Conservation (phyloP, 2,329 filamentous ascomycete species). For the Ophiocordyceps camponoti-floridani region DNA sequence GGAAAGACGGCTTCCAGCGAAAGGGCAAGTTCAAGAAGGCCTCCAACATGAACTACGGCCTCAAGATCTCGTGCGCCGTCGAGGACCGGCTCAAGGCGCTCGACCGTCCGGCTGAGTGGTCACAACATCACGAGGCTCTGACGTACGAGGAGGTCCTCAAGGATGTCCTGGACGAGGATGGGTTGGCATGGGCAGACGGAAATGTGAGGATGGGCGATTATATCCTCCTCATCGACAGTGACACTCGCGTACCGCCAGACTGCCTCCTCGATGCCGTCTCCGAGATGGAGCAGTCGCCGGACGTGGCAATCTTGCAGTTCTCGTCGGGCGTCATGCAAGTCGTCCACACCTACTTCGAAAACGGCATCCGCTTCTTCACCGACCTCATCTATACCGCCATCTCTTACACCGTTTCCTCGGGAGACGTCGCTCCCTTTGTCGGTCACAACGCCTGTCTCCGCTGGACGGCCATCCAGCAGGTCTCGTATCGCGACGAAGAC, state of each 20-base stretch:
- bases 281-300: constrained; percentile 64
- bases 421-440: constrained; percentile 62
- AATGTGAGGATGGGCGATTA: constrained; percentile 78
- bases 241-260: constrained; percentile 60
- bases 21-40: constrained; percentile 54
- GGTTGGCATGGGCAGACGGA: constrained; percentile 63
- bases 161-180: constrained; percentile 47
- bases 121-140: constrained; percentile 46
- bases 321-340: constrained; percentile 67
- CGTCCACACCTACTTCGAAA: constrained; percentile 55
- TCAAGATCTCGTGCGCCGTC: constrained; percentile 50
- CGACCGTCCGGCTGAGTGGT: constrained; percentile 43
- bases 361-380: constrained; percentile 53
- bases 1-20: constrained; percentile 42
- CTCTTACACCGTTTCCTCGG: constrained; percentile 58
- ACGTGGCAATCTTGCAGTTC: constrained; percentile 66
- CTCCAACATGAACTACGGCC: constrained; percentile 55
- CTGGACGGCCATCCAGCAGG: constrained; percentile 59
- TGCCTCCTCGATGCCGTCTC: constrained; percentile 64
- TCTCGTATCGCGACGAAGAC: constrained; percentile 50
- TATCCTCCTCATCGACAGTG: constrained; percentile 57
- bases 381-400: constrained; percentile 64
- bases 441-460: constrained; percentile 65
- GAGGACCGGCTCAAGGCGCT: constrained; percentile 47
- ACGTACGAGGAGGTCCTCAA: constrained; percentile 49